Evolutionary conservation across 2,329 filamentous ascomycete genomes (phyloP).

Genomic region (Cladosporium sp.): DNA sequence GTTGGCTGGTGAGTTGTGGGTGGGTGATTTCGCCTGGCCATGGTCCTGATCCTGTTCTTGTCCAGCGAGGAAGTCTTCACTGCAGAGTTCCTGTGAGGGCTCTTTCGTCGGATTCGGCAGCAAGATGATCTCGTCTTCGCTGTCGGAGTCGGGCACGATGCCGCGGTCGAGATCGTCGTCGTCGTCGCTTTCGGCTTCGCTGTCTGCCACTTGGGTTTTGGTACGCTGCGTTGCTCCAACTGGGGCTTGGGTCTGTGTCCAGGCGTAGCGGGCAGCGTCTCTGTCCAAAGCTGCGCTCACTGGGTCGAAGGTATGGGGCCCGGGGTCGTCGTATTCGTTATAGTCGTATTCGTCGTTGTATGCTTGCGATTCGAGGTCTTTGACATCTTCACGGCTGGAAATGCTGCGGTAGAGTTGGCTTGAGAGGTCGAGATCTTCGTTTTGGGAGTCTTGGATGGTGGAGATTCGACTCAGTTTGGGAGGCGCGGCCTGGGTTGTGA

Average conservation of each 20-base stretch:
- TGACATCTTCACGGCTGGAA: conserved; percentile 3
- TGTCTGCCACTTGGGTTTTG: conserved; percentile 1
- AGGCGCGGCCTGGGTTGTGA: neutral
- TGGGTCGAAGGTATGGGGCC: conserved; percentile 20
- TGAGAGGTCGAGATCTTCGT: conserved; percentile 17
- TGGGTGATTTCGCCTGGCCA: no score
- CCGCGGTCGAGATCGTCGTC: conserved; percentile 11
- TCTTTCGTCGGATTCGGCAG: conserved; percentile 3
- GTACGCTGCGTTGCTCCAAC: neutral
- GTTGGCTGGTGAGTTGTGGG: no score
- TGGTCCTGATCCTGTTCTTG: no score
- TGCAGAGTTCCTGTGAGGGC: conserved; percentile 11
- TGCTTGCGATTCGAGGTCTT: conserved; percentile 2
- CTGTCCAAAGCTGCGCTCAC: conserved; percentile 22
- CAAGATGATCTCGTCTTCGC: conserved; percentile 9
- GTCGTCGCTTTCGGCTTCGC: conserved; percentile 10
- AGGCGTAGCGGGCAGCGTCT: conserved; percentile 20
- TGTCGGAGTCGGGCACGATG: conserved; percentile 10
- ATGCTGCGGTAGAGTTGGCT: conserved; percentile 10
- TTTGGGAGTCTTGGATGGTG: conserved; percentile 21
- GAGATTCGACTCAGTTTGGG: conserved; percentile 7
- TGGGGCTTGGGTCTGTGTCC: conserved; percentile 17
- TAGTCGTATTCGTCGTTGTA: conserved; percentile 13
- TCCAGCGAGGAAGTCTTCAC: no score
- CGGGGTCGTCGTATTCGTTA: conserved; percentile 4